Conservation (phyloP, 2,329 filamentous ascomycete genomes). For the Sordariomycetes sp. region DNA sequence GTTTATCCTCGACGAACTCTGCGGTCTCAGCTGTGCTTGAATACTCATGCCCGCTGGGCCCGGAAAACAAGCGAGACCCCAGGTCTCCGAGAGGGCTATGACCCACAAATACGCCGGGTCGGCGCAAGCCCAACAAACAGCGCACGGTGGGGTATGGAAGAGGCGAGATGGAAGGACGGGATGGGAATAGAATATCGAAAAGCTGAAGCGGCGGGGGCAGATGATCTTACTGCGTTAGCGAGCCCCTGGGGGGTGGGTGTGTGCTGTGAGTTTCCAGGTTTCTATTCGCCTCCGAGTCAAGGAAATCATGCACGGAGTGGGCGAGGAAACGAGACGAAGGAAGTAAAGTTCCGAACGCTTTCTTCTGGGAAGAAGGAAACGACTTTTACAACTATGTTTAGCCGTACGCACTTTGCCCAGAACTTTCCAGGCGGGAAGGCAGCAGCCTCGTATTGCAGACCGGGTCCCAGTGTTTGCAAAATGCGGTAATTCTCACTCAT, state of each 20-base stretch:
- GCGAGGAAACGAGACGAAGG: neutral
- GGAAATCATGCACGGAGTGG: neutral
- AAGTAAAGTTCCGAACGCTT: neutral
- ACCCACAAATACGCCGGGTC: neutral
- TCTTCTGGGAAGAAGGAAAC: neutral
- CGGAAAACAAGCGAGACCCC: neutral
- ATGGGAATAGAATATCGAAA: neutral
- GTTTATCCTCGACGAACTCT: neutral
- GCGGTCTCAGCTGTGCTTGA: neutral
- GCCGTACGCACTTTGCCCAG: neutral
- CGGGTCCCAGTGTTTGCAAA: neutral
- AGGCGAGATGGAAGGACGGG: neutral
- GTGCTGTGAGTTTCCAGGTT: neutral
- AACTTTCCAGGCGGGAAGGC: neutral
- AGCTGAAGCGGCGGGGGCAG: neutral
- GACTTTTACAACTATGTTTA: neutral
- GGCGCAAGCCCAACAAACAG: neutral
- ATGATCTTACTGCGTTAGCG: neutral
- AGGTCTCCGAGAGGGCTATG: neutral
- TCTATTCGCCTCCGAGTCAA: neutral
- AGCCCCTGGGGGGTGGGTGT: neutral
- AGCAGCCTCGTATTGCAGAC: neutral
- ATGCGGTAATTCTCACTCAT: neutral
- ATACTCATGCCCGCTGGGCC: constrained; percentile 1
- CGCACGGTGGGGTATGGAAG: neutral